Evolutionary conservation across 1,284 basidiomycete genomes (phyloP).

Genomic region (Irpex rosettiformis): DNA sequence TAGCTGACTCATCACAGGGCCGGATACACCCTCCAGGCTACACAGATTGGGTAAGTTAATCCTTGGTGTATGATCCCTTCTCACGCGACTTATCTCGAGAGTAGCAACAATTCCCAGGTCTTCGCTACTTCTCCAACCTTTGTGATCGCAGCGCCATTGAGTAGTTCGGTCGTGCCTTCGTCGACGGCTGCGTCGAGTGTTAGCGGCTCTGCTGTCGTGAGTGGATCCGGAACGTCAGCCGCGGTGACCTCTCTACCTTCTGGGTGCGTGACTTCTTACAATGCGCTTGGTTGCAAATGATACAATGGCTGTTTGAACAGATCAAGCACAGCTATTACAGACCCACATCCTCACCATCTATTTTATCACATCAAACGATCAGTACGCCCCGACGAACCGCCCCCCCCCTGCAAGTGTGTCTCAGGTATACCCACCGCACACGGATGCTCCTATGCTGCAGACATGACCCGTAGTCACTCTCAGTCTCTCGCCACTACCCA

Average conservation of each 20-base stretch:
- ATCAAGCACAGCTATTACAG: slow-evolving; percentile 15
- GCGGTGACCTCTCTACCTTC: background rate
- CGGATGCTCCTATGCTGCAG: slow-evolving; percentile 53
- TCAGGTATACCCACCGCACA: slow-evolving; percentile 26
- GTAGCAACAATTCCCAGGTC: slow-evolving; percentile 46
- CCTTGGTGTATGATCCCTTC: background rate
- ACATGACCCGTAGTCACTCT: slow-evolving; percentile 67
- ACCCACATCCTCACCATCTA: too few species aligned
- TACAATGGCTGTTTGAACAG: background rate
- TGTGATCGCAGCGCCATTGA: slow-evolving; percentile 32
- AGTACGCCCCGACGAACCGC: too few species aligned
- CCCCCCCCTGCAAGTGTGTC: too few species aligned
- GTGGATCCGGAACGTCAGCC: background rate
- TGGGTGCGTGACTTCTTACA: background rate
- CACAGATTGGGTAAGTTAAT: slow-evolving; percentile 38
- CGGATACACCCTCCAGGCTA: slow-evolving; percentile 51
- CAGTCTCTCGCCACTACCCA: slow-evolving; percentile 65
- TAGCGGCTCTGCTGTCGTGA: slow-evolving; percentile 1
- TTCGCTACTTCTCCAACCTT: slow-evolving; percentile 43
- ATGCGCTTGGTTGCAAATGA: background rate
- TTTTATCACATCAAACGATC: too few species aligned
- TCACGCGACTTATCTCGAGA: slow-evolving; percentile 1
- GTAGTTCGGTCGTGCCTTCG: slow-evolving; percentile 17
- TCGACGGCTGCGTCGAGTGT: slow-evolving; percentile 14
- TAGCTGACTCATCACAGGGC: slow-evolving; percentile 37